These are phyloP conservation scores for Malassezia globosa DNA, from an alignment of 1,284 basidiomycete genomes.

Conservation along the genomic window DNA sequence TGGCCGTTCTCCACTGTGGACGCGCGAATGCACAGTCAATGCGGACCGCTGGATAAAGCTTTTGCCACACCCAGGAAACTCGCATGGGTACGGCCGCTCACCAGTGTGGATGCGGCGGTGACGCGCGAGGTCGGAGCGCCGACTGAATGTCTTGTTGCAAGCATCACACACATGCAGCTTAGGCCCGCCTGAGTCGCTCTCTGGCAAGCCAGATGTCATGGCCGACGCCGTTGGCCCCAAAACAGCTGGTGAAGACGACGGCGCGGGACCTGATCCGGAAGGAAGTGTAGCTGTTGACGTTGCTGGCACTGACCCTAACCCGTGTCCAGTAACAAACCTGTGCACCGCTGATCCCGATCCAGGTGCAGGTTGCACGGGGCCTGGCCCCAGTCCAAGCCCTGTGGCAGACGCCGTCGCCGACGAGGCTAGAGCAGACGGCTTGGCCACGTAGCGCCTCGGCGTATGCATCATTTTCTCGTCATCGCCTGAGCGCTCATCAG, in stretches of 20 bases:
- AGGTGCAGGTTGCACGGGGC: too few relatives aligned
- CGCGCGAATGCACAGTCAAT: slow-evolving; percentile 69
- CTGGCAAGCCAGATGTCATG: slow-evolving; percentile 17
- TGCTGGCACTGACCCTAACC: too few relatives aligned
- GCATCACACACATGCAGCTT: slow-evolving; percentile 43
- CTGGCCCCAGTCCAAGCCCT: too few relatives aligned
- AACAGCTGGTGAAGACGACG: slow-evolving; percentile 15
- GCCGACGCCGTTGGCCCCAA: slow-evolving; percentile 7
- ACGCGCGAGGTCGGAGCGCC: slow-evolving; percentile 40
- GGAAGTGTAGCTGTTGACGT: neutral
- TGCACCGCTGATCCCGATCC: too few relatives aligned
- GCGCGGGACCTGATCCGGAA: neutral
- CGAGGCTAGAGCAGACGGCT: too few relatives aligned
- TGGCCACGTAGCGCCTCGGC: too few relatives aligned
- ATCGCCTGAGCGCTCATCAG: slow-evolving; percentile 7
- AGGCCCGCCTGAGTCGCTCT: slow-evolving; percentile 44
- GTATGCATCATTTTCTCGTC: slow-evolving; percentile 12
- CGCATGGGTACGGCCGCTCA: slow-evolving; percentile 61
- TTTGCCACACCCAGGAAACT: slow-evolving; percentile 51
- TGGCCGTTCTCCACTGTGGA: slow-evolving; percentile 79
- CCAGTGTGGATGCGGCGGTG: slow-evolving; percentile 80
- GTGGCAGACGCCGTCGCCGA: too few relatives aligned
- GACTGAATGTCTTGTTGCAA: slow-evolving; percentile 43
- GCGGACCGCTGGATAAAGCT: slow-evolving; percentile 51
- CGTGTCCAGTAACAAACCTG: too few relatives aligned